phyloP scores from a whole-genome alignment of 1,139 yeast genomes.

The Saccharomycopsis hybrid region DNA sequence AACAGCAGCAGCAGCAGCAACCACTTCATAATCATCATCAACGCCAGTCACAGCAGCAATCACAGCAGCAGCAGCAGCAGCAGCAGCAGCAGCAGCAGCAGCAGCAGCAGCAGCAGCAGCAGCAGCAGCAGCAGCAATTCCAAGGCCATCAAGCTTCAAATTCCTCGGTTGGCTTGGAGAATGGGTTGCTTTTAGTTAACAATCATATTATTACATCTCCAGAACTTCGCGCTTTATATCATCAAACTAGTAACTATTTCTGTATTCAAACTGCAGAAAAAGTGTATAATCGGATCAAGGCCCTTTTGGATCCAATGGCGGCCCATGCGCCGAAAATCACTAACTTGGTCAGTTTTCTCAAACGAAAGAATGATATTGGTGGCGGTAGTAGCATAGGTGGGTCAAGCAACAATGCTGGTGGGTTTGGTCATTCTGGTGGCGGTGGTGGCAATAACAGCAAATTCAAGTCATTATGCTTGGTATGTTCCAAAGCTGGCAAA shows the following conservation, averaged over 20 bases:
- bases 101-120: background rate
- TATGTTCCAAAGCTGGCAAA: constrained; percentile 82
- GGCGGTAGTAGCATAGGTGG: constrained; percentile 1
- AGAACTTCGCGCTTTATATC: constrained; percentile 26
- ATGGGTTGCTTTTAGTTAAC: constrained; percentile 21
- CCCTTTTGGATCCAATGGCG: constrained; percentile 18
- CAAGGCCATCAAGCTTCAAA: background rate
- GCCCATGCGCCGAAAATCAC: constrained; percentile 15
- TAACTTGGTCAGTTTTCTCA: constrained; percentile 23
- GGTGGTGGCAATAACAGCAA: constrained; percentile 21
- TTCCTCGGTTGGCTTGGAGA: constrained; percentile 8
- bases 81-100: background rate
- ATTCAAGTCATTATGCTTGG: constrained; percentile 47
- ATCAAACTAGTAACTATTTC: constrained; percentile 44
- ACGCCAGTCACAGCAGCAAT: background rate
- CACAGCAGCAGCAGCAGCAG: background rate
- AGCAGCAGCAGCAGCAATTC: background rate
- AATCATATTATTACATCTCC: constrained; percentile 20
- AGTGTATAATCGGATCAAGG: constrained; percentile 29
- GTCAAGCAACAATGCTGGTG: constrained; percentile 13
- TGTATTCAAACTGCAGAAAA: constrained; percentile 32
- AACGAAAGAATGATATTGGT: constrained; percentile 23
- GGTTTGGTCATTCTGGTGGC: background rate
- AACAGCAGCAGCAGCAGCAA: background rate
- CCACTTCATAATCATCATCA: no score